Percentiles rank a stretch among this genome's conserved stretches.
These are phyloP conservation scores for Russula olivacea DNA, from an alignment of 768 basidiomycete species.

Conservation along the genomic window DNA sequence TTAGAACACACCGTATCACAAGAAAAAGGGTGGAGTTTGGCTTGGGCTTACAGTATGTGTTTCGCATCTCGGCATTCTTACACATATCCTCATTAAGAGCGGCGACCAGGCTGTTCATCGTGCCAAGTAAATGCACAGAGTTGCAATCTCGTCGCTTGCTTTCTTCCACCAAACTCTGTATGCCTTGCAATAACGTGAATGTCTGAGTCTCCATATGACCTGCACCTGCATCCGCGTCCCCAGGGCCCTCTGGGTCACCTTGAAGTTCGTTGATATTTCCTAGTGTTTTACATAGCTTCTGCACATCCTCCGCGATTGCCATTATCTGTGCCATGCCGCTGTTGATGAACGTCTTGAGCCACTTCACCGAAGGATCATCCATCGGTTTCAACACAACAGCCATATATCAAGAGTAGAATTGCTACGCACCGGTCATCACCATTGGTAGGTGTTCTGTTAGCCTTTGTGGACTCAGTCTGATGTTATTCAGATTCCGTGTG, in stretches of 20 bases:
- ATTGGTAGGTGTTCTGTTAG: too few species aligned
- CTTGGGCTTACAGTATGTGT: conserved; percentile 34
- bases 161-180: conserved; percentile 35
- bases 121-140: conserved; percentile 31
- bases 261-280: conserved; percentile 32
- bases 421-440: conserved; percentile 46
- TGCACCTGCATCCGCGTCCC: conserved; percentile 22
- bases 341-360: conserved; percentile 80
- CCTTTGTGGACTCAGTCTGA: too few species aligned
- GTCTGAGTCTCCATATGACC: conserved; percentile 9
- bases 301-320: conserved; percentile 51
- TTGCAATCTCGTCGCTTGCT: conserved; percentile 31
- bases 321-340: conserved; percentile 71
- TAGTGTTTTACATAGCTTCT: conserved; percentile 52
- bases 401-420: not conserved
- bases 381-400: not conserved
- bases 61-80: conserved; percentile 37
- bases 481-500: too few species aligned
- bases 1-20: conserved; percentile 12
- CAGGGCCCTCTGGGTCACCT: conserved; percentile 6
- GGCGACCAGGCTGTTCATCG: conserved; percentile 35
- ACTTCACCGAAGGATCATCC: conserved; percentile 37
- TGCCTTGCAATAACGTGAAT: conserved; percentile 33
- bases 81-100: conserved; percentile 40
- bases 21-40: not conserved